Conservation (phyloP, 2,329 filamentous ascomycete species). For the Ceratocystis destructans region DNA sequence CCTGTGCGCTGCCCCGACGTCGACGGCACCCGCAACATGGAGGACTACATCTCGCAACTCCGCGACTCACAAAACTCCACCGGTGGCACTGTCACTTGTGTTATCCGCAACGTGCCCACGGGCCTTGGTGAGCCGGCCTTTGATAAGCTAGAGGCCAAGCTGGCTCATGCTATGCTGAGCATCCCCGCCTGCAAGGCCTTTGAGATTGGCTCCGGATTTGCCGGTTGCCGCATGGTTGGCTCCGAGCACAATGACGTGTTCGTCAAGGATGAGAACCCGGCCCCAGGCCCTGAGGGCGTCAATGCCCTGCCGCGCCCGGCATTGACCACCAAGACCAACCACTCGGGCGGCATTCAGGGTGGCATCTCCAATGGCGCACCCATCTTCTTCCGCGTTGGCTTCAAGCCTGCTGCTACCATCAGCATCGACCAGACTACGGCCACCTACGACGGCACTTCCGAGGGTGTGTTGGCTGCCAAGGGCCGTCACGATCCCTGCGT, state of each 20-base stretch:
- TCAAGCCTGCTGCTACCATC: constrained; percentile 93
- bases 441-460: constrained; percentile 55
- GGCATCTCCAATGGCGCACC: constrained; percentile 87
- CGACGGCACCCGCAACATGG: constrained; percentile 55
- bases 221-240: constrained; percentile 70
- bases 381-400: constrained; percentile 88
- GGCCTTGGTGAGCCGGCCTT: constrained; percentile 90
- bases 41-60: constrained; percentile 61
- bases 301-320: constrained; percentile 37
- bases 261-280: constrained; percentile 30
- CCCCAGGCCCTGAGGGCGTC: constrained; percentile 32
- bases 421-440: constrained; percentile 74
- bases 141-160: constrained; percentile 83
- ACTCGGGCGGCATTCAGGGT: constrained; percentile 88
- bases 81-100: constrained; percentile 86
- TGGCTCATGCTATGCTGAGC: constrained; percentile 87
- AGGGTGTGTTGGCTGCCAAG: constrained; percentile 76
- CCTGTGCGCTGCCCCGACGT: constrained; percentile 75
- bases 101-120: constrained; percentile 71
- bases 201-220: constrained; percentile 87
- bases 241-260: constrained; percentile 90
- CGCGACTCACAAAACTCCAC: constrained; percentile 74
- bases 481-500: constrained; percentile 91
- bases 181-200: constrained; percentile 95
- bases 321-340: constrained; percentile 81